Conservation (phyloP, 768 basidiomycete genomes). For the Suillus decipiens region DNA sequence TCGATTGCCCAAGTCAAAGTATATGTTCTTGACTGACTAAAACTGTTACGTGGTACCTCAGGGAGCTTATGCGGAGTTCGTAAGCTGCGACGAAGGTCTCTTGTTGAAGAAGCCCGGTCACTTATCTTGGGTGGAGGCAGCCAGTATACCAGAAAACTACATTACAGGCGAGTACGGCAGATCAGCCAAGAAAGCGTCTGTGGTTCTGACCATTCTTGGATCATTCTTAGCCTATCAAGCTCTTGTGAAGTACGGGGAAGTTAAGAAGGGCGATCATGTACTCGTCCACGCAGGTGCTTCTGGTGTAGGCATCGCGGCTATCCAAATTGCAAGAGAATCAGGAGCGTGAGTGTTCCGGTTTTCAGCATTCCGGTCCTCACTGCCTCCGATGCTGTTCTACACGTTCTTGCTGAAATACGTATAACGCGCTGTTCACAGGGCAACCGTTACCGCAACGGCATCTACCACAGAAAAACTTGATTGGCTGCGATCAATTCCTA, state of each 20-base stretch:
- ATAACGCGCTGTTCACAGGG: slow-evolving; percentile 38
- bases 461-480: slow-evolving; percentile 82
- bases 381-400: slow-evolving; percentile 10
- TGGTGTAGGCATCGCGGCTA: slow-evolving; percentile 86
- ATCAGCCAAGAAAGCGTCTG: slow-evolving; percentile 3
- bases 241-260: slow-evolving; percentile 63
- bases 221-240: slow-evolving; percentile 56
- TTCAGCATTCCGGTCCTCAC: not conserved
- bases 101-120: slow-evolving; percentile 72
- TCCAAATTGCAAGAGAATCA: slow-evolving; percentile 76
- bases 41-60: slow-evolving; percentile 28
- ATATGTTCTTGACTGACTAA: slow-evolving; percentile 9
- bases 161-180: slow-evolving; percentile 64
- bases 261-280: slow-evolving; percentile 72
- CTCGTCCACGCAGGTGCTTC: slow-evolving; percentile 91
- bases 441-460: slow-evolving; percentile 80
- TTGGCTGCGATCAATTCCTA: slow-evolving; percentile 66
- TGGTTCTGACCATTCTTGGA: slow-evolving; percentile 13
- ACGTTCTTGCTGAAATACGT: slow-evolving; percentile 11
- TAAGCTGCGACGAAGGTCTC: slow-evolving; percentile 65
- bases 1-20: slow-evolving; percentile 8
- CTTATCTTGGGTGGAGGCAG: slow-evolving; percentile 83
- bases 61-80: slow-evolving; percentile 93
- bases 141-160: slow-evolving; percentile 86
- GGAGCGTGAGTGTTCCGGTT: slow-evolving; percentile 59